Evolutionary conservation across 1,284 basidiomycete genomes (phyloP).

Genomic region (Marasmius fiardii): DNA sequence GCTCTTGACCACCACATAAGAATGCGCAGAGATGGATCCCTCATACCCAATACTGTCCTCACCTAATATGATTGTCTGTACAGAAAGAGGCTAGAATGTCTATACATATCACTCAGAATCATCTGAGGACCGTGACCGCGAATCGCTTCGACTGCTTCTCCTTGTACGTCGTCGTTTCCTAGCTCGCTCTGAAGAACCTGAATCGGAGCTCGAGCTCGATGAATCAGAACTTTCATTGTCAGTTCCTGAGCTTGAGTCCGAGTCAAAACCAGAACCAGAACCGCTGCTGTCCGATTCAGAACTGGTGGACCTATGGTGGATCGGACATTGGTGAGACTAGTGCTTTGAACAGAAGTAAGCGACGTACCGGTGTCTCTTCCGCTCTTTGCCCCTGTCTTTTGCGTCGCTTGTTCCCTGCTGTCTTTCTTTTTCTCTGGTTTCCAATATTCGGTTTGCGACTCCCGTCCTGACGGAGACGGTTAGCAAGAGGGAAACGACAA

Average conservation of each 20-base stretch:
- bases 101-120: background rate
- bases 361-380: conserved; percentile 54
- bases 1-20: background rate
- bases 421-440: conserved; percentile 70
- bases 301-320: conserved; percentile 20
- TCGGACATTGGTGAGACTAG: background rate
- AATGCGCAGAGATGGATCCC: background rate
- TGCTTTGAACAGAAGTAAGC: background rate
- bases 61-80: background rate
- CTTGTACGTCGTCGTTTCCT: conserved; percentile 10
- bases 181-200: conserved; percentile 4
- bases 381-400: conserved; percentile 31
- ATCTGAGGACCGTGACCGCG: background rate
- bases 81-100: background rate
- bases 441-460: conserved; percentile 70
- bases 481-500: conserved; percentile 7
- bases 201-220: conserved; percentile 13
- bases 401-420: conserved; percentile 35
- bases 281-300: conserved; percentile 37
- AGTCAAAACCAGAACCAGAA: conserved; percentile 1
- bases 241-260: conserved; percentile 2
- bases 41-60: background rate
- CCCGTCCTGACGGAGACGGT: conserved; percentile 44
- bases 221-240: conserved; percentile 16
- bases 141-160: conserved; percentile 4